A percentile compares a stretch with the other conserved stretches of the same genome.
These are phyloP conservation scores for Craterostigma plantagineum DNA, from an alignment of 257 asterid species.

Conservation along the genomic window DNA sequence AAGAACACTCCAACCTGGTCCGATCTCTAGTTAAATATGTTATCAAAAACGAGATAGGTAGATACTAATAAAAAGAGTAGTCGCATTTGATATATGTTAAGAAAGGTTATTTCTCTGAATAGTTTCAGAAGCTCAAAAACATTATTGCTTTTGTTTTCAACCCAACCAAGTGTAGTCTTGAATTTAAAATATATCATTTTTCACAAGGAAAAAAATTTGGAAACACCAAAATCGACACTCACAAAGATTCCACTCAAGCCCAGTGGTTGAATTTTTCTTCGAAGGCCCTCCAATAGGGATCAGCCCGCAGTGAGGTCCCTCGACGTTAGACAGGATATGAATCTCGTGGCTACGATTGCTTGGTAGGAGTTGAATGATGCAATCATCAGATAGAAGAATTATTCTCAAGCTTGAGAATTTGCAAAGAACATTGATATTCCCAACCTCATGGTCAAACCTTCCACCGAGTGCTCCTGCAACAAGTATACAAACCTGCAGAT, in stretches of 20 bases:
- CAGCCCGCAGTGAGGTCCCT: slow-evolving; percentile 93
- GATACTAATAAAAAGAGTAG: no score
- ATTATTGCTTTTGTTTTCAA: no score
- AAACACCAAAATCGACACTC: slow-evolving; percentile 13
- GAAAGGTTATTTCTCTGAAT: no score
- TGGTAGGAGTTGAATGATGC: slow-evolving; percentile 82
- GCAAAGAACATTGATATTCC: slow-evolving; percentile 65
- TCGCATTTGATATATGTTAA: no score
- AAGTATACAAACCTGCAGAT: slow-evolving; percentile 57
- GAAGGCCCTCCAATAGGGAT: slow-evolving; percentile 57
- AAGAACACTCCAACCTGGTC: no score
- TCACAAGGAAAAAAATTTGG: neutral
- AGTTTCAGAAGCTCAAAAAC: no score
- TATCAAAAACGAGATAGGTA: no score
- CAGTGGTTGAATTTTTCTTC: slow-evolving; percentile 50
- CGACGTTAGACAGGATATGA: slow-evolving; percentile 31
- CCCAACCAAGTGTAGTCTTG: neutral
- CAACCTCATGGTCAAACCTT: slow-evolving; percentile 88
- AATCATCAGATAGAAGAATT: slow-evolving; percentile 69
- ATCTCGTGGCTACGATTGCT: slow-evolving; percentile 50
- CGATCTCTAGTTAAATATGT: no score
- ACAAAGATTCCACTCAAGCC: slow-evolving; percentile 88
- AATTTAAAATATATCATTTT: neutral
- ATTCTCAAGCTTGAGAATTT: slow-evolving; percentile 42
- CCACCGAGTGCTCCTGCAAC: slow-evolving; percentile 97